A percentile compares a stretch with the other conserved stretches of the same genome.
These are phyloP conservation scores for Bryoerythrophyllum caledonicum DNA, from an alignment of 225 moss, liverwort and hornwort genomes.

Conservation along the genomic window DNA sequence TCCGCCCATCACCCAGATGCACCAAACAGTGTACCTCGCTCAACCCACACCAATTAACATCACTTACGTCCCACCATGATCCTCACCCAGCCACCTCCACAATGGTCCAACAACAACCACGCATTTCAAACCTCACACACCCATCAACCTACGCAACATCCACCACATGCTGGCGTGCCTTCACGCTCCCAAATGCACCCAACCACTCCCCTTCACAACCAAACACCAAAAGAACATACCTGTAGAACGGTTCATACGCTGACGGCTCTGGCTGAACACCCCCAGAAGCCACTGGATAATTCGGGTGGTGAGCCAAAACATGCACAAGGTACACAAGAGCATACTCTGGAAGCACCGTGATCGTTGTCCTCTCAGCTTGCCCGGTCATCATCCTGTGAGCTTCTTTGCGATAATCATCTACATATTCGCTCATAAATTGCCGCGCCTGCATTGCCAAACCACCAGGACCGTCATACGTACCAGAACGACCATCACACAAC, in stretches of 20 bases:
- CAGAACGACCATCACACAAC: not conserved
- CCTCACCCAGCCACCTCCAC: conserved; percentile 1
- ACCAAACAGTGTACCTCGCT: not conserved
- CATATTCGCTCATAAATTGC: conserved; percentile 67
- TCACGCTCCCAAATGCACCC: conserved; percentile 1
- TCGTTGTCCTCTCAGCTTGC: conserved; percentile 65
- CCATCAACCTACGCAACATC: conserved; percentile 1
- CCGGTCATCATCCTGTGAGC: conserved; percentile 55
- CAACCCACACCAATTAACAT: not conserved
- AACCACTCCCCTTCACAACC: not conserved
- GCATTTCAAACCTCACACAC: not conserved
- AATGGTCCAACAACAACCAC: conserved; percentile 3
- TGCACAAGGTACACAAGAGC: conserved; percentile 78
- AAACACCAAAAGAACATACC: conserved; percentile 39
- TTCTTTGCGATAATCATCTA: conserved; percentile 81
- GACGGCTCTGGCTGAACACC: conserved; percentile 52
- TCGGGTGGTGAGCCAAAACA: conserved; percentile 83
- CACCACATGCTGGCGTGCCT: not conserved
- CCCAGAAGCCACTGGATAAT: conserved; percentile 60
- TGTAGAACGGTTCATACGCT: conserved; percentile 78
- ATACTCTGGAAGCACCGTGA: conserved; percentile 82
- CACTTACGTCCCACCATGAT: not conserved
- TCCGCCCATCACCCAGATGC: not conserved
- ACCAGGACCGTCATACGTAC: not conserved
- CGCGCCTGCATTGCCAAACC: conserved; percentile 59